Conservation (phyloP, 192 early-diverging fungal genomes). For the Umbelopsis isabellina region DNA sequence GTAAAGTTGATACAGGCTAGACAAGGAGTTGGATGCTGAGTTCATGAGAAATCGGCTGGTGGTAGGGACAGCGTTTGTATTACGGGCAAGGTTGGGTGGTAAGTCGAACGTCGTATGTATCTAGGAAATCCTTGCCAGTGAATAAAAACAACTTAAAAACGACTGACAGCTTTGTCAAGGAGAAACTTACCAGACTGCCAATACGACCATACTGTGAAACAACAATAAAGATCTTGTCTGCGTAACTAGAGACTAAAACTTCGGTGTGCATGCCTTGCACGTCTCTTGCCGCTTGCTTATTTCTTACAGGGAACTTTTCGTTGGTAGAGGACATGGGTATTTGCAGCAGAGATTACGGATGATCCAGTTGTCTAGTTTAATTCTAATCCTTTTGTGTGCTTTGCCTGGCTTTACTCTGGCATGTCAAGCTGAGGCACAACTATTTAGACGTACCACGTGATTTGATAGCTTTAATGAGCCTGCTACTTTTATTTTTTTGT, state of each 20-base stretch:
- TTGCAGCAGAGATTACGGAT: not conserved
- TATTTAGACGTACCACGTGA: too few species aligned
- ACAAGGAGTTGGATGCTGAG: slow-evolving; percentile 40
- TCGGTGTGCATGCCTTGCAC: slow-evolving; percentile 55
- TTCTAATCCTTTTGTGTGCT: too few species aligned
- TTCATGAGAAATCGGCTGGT: slow-evolving; percentile 51
- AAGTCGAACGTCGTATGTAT: slow-evolving; percentile 51
- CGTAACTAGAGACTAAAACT: slow-evolving; percentile 49
- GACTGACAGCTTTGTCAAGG: slow-evolving; percentile 1
- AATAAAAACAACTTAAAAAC: not conserved
- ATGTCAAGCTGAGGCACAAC: too few species aligned
- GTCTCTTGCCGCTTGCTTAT: slow-evolving; percentile 44
- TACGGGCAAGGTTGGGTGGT: slow-evolving; percentile 32
- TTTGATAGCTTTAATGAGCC: too few species aligned
- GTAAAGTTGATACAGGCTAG: slow-evolving; percentile 53
- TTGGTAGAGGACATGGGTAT: not conserved
- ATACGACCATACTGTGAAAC: slow-evolving; percentile 57
- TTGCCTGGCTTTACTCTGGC: too few species aligned
- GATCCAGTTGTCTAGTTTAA: too few species aligned
- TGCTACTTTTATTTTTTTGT: not conserved
- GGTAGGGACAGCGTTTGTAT: slow-evolving; percentile 33
- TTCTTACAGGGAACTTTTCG: slow-evolving; percentile 48
- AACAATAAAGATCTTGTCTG: slow-evolving; percentile 56
- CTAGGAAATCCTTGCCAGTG: slow-evolving; percentile 17
- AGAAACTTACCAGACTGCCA: slow-evolving; percentile 53